Base-by-base conservation (phyloP, 1,284 basidiomycete genomes). In the Peniophora sp. region DNA sequence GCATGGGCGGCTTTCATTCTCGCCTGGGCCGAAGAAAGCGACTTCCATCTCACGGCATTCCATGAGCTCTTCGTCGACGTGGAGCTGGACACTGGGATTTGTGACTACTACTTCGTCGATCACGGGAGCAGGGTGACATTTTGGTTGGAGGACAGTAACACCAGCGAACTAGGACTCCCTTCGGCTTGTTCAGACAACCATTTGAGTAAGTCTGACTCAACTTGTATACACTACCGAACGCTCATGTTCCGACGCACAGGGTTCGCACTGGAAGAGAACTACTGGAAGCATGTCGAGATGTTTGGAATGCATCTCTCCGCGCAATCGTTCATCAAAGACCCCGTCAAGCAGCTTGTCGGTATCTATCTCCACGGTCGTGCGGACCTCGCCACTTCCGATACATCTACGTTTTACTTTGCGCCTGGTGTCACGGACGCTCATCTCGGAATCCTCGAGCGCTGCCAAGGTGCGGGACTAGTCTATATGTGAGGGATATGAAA, bases 81-180 rank as follows among this genome's bases (percentile, higher is more conserved):
- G 49, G 70, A 77, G 47, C 58, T 75, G 68, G 64, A 17, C 56
- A 65, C 3, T 59, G 64, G 46, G 20, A 20, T 22, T 10, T 82
- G 79, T 60, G 66, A 63, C 12, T 83, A 83, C 56, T 83, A 83
- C 55, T 67, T 83, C 17, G 68, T 76, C 10, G 73, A 83, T 52
- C 74, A 78, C 55, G 52, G 53, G 0, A 59, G 66, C 10, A 70
- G 64, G 24, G 66, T 64, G 0, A 51, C 74, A 23, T 81, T 79
- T 58, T 83, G 79, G 79, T 56, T 81, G 12, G 70, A 78, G 11
- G 55, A 64, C 1, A 37, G 68, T 3, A 54, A 68, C 6, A 75
- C 74, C 0, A 62, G 70, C 11, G 59, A 63, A 0, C 61, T 80
- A 3, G 69, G 67, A 24, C 63, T 83, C 34, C 65, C 68, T 0